Evolutionary conservation across 345 rosid species (phyloP).

Genomic region (Aquilaria yunnanensis): DNA sequence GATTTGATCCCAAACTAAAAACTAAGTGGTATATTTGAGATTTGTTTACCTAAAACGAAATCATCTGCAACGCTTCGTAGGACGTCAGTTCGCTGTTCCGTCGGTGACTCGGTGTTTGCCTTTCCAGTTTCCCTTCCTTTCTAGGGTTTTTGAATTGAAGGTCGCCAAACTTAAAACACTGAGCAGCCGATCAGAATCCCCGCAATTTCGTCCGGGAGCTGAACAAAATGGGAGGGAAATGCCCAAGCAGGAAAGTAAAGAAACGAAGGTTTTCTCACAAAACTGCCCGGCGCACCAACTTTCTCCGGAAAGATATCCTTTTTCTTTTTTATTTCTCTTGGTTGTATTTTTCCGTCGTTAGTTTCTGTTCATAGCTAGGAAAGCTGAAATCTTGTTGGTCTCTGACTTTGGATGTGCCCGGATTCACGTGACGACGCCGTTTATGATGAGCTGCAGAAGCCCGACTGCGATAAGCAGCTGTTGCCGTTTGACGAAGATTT

Average conservation of each 20-base stretch:
- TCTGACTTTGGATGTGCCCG: conserved; percentile 26
- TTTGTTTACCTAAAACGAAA: too few relatives aligned
- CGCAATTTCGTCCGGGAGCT: background rate
- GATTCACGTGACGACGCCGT: conserved; percentile 78
- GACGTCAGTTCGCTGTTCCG: too few relatives aligned
- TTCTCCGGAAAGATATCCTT: conserved; percentile 82
- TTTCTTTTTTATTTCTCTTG: background rate
- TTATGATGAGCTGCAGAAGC: conserved; percentile 66
- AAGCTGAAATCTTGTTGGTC: conserved; percentile 5
- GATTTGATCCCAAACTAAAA: too few relatives aligned
- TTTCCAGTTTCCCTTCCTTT: background rate
- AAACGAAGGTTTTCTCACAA: conserved; percentile 92
- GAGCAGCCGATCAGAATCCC: background rate
- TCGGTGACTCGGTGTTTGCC: background rate
- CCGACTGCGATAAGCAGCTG: conserved; percentile 42
- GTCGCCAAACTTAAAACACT: conserved; percentile 8
- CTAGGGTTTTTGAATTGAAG: conserved; percentile 10
- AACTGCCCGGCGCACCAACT: conserved; percentile 79
- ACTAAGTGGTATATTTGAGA: too few relatives aligned
- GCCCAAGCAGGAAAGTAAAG: conserved; percentile 86
- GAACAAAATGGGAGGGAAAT: conserved; percentile 60
- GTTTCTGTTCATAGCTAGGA: background rate
- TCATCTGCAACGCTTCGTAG: too few relatives aligned
- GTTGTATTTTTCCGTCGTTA: background rate
- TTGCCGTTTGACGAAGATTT: conserved; percentile 75